A percentile compares a stretch with the other conserved stretches of the same genome.
Evolutionary conservation across 306 rosid genomes (phyloP).

Genomic region (Prosopis cineraria): DNA sequence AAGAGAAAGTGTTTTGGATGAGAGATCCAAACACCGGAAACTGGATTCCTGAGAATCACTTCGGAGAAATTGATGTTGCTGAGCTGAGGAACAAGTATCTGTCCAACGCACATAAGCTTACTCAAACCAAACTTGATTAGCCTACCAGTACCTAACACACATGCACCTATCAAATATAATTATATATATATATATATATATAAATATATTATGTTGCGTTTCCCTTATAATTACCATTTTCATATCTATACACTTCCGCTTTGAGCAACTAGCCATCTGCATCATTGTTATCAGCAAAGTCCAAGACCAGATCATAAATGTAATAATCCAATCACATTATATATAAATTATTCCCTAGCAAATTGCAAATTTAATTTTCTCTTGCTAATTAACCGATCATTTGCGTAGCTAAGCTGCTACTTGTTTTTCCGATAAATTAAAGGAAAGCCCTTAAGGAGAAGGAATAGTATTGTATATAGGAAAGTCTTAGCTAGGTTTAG

Average conservation of each 20-base stretch:
- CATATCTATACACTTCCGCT: not conserved
- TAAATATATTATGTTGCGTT: not conserved
- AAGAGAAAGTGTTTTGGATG: constrained; percentile 1
- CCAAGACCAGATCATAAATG: not conserved
- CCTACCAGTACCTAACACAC: not conserved
- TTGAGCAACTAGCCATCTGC: not conserved
- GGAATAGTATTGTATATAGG: no score
- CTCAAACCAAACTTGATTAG: not conserved
- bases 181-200: no score
- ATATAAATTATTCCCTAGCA: not conserved
- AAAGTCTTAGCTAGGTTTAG: no score
- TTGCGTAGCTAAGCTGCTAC: no score
- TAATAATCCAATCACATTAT: not conserved
- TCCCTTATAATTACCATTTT: not conserved
- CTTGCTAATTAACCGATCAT: no score
- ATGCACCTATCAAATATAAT: not conserved
- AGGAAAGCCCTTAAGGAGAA: not conserved
- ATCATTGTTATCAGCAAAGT: not conserved
- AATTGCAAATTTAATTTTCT: no score
- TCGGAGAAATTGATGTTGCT: not conserved
- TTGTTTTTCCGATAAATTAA: no score
- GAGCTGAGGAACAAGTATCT: not conserved
- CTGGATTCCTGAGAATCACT: constrained; percentile 13
- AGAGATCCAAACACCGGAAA: constrained; percentile 16
- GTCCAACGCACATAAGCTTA: not conserved